Evolutionary conservation across 345 rosid species (phyloP), one percentile per base, ranked within the genome.

Genomic region (Populus davidiana): DNA sequence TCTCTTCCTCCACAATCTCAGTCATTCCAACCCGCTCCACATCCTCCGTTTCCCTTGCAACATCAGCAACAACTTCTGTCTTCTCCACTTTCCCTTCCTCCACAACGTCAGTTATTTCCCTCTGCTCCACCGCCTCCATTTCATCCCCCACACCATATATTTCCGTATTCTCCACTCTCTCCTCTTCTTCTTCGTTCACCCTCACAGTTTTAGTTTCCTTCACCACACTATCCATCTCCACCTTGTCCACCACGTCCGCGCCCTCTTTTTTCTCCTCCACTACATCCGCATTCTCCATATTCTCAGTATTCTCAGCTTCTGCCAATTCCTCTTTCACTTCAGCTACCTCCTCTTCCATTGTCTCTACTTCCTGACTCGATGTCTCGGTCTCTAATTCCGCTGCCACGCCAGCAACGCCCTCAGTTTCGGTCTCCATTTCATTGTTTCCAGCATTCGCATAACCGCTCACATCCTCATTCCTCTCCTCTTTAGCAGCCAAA

Each of bases 21-120:
- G 44, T 79, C 78, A 75, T 76, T 70, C 44, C 80, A 14, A 71
- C 80, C 69, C 65, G 83, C 31, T 87, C 81, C 69, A 20, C 81
- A 38, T 36, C 67, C 20, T 61, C 70, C 43, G 7, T 23, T 41
- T 69, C 82, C 31, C 79, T 76, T 29, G 29, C 71, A 38, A 71
- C 63, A 21, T 27, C 74, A 1, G 25, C 75, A 61, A n/a, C 67
- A 50, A 62, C 74, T 38, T 52, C 76, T 18, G 31, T 47, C 13
- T 72, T n/a, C 20, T 69, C 72, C 31, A 10, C 67, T 49, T 69
- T 75, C 25, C 52, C 33, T 18, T 54, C 80, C 56, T 41, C 71
- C 62, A 38, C 75, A 13, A 11, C 52, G 4, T 76, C 69, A 4
- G 70, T 59, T 5, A 63, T 39, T 18, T 7, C 70, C 38, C 8